Evolutionary conservation across 768 basidiomycete genomes (phyloP).

Genomic region (Lentinula sp.): DNA sequence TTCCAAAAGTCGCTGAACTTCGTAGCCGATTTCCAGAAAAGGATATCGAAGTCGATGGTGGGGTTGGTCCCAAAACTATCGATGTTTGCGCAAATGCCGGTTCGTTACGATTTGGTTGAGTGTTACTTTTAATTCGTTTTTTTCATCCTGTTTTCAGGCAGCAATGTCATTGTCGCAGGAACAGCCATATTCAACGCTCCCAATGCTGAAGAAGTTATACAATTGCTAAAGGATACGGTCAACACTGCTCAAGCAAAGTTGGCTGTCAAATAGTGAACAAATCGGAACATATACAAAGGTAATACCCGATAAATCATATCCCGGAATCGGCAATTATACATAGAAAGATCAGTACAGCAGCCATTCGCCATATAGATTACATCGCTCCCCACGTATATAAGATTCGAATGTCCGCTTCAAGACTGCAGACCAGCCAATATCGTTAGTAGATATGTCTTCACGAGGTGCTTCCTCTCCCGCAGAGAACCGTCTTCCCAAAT

Average conservation of each 20-base stretch:
- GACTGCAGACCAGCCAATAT: slow-evolving; percentile 90
- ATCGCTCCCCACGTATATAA: slow-evolving; percentile 84
- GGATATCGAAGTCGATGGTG: slow-evolving; percentile 98
- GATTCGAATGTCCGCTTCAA: slow-evolving; percentile 94
- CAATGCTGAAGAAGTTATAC: slow-evolving; percentile 76
- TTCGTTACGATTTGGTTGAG: slow-evolving; percentile 19
- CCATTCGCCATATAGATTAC: slow-evolving; percentile 95
- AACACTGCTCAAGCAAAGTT: slow-evolving; percentile 56
- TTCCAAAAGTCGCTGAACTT: slow-evolving; percentile 89
- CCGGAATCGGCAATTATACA: too few species aligned
- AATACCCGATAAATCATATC: background rate
- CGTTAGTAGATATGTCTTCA: slow-evolving; percentile 24
- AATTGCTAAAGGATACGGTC: slow-evolving; percentile 62
- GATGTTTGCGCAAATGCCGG: slow-evolving; percentile 87
- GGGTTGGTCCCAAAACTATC: slow-evolving; percentile 89
- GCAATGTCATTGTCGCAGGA: slow-evolving; percentile 97
- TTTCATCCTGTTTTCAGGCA: slow-evolving; percentile 44
- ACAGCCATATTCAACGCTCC: slow-evolving; percentile 87
- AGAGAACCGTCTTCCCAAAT: slow-evolving; percentile 76
- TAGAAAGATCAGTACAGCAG: slow-evolving; percentile 14
- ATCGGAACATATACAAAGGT: background rate
- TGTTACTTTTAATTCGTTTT: background rate
- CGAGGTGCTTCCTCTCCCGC: slow-evolving; percentile 71
- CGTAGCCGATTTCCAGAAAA: slow-evolving; percentile 87
- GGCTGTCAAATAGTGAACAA: slow-evolving; percentile 13